A percentile compares a stretch with the other conserved stretches of the same genome.
These are phyloP conservation scores for Tympanopsis confertula DNA, from an alignment of 2,329 filamentous ascomycete species.

Conservation along the genomic window DNA sequence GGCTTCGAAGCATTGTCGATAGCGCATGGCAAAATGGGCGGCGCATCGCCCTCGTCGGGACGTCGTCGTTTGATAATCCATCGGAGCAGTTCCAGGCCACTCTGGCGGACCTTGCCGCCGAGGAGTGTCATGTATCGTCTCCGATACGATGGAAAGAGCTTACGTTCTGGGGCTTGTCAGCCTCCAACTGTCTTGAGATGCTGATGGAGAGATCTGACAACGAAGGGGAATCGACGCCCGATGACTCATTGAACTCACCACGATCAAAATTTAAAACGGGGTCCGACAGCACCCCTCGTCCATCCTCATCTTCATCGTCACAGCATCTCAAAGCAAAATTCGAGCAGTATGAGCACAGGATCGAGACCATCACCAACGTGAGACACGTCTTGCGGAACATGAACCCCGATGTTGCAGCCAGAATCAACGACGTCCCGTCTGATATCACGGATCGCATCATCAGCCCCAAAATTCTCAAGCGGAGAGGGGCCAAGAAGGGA, in stretches of 20 bases:
- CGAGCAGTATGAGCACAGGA: neutral
- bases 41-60: slow-evolving; percentile 70
- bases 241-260: no score
- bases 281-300: no score
- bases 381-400: no score
- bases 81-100: slow-evolving; percentile 27
- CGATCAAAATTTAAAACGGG: no score
- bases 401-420: no score
- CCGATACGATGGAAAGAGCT: slow-evolving; percentile 15
- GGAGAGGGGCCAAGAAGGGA: no score
- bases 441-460: no score
- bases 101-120: slow-evolving; percentile 17
- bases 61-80: slow-evolving; percentile 46
- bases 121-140: slow-evolving; percentile 21
- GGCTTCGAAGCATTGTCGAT: slow-evolving; percentile 62
- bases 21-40: slow-evolving; percentile 60
- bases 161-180: slow-evolving; percentile 9
- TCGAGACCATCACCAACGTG: neutral
- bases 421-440: no score
- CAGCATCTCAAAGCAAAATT: neutral
- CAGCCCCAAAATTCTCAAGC: no score
- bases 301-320: no score
- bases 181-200: slow-evolving; percentile 7
- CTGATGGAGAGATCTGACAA: neutral
- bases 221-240: neutral